A percentile compares a stretch with the other conserved stretches of the same genome.
Evolutionary conservation across 306 rosid species (phyloP).

Genomic region (Quercus berberidifolia): DNA sequence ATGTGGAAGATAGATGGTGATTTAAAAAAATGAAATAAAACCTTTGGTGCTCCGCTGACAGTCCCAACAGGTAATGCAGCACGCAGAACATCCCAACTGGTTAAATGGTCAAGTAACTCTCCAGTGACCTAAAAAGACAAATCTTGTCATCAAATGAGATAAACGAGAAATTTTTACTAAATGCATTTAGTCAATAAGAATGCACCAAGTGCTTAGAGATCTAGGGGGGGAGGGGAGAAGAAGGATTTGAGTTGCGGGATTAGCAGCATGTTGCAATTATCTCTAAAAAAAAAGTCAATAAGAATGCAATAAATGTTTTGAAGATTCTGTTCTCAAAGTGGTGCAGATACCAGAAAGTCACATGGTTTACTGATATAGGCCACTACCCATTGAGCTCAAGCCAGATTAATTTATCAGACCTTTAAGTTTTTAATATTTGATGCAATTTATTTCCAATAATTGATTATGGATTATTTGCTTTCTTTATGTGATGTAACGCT

Average conservation of each 20-base stretch:
- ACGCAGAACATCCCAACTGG: slow-evolving; percentile 90
- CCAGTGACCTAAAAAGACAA: slow-evolving; percentile 76
- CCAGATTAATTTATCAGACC: too few species aligned
- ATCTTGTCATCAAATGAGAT: slow-evolving; percentile 1
- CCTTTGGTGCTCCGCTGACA: slow-evolving; percentile 99
- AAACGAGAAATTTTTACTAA: neutral
- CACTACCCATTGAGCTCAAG: too few species aligned
- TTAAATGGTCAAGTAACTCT: slow-evolving; percentile 66
- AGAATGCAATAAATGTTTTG: neutral
- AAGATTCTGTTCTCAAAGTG: neutral
- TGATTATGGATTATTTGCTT: too few species aligned
- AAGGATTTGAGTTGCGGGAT: too few species aligned
- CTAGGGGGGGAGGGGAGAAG: rapidly evolving
- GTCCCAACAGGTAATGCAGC: slow-evolving; percentile 96
- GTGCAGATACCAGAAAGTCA: too few species aligned
- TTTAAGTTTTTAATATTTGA: too few species aligned
- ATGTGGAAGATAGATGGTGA: neutral
- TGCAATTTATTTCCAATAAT: too few species aligned
- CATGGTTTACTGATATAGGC: too few species aligned
- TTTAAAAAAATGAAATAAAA: slow-evolving; percentile 13
- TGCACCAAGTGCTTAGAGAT: too few species aligned
- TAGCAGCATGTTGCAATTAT: too few species aligned
- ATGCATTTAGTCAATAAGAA: slow-evolving; percentile 2
- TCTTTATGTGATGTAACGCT: too few species aligned
- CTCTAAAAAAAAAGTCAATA: neutral